Percentiles rank a stretch among this genome's conserved stretches.
These are phyloP conservation scores for Cardamine occulta DNA, from an alignment of 345 rosid genomes.

Conservation along the genomic window DNA sequence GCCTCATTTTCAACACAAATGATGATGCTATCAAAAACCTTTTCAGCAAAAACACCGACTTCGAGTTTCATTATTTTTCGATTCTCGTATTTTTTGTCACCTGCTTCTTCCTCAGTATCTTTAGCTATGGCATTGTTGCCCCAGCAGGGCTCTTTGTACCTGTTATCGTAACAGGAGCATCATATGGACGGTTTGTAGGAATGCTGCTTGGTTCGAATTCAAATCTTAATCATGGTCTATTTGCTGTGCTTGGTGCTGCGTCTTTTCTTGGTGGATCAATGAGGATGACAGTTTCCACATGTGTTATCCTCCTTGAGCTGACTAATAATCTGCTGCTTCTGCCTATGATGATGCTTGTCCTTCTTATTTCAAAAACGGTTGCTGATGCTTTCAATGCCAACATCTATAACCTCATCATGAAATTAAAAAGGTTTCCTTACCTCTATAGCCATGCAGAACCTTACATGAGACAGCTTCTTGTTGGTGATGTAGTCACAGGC, in stretches of 20 bases:
- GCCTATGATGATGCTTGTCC: conserved; percentile 94
- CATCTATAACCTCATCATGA: conserved; percentile 88
- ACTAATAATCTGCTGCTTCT: conserved; percentile 84
- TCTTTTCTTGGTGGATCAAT: conserved; percentile 92
- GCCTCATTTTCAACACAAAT: conserved; percentile 93
- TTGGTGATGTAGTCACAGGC: conserved; percentile 76
- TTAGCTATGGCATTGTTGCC: conserved; percentile 85
- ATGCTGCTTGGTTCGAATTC: conserved; percentile 67
- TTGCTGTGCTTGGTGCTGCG: conserved; percentile 92
- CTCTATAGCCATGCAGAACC: conserved; percentile 83
- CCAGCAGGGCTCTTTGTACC: conserved; percentile 94
- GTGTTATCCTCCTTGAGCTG: conserved; percentile 83
- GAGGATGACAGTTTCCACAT: conserved; percentile 93
- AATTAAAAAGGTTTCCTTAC: conserved; percentile 88
- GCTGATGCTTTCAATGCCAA: conserved; percentile 87
- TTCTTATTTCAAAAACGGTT: conserved; percentile 86
- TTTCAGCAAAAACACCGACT: conserved; percentile 81
- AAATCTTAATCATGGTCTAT: conserved; percentile 79
- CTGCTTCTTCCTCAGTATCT: conserved; percentile 74
- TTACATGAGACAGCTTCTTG: conserved; percentile 89
- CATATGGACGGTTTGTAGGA: conserved; percentile 83
- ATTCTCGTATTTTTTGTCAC: conserved; percentile 71
- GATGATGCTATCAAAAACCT: conserved; percentile 92
- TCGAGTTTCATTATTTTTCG: conserved; percentile 73
- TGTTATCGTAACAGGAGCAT: conserved; percentile 86